Evolutionary conservation across 1,139 yeast genomes (phyloP).

Genomic region (Nakaseomyces sp.): DNA sequence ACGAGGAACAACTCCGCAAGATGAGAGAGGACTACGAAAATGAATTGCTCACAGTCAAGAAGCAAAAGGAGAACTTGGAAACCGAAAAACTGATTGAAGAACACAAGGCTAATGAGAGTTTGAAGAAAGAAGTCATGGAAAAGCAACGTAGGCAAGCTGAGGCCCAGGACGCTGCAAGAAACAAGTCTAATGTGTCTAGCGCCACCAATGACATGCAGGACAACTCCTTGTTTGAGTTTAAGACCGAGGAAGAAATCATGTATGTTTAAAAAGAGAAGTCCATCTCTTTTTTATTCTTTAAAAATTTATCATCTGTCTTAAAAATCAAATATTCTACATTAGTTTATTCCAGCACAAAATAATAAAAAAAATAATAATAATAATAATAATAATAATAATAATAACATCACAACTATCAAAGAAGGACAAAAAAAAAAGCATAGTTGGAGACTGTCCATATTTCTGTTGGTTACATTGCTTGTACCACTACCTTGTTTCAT

Average conservation of each 20-base stretch:
- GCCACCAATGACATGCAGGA: slow-evolving; percentile 7
- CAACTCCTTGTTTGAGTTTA: slow-evolving; percentile 23
- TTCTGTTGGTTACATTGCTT: no score
- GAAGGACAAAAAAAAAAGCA: neutral
- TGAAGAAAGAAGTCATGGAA: slow-evolving; percentile 10
- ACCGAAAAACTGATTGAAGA: slow-evolving; percentile 12
- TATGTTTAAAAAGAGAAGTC: slow-evolving; percentile 9
- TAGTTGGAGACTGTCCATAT: no score
- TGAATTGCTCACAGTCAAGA: slow-evolving; percentile 11
- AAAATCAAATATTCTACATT: neutral
- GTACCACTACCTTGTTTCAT: no score
- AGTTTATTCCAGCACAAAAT: neutral
- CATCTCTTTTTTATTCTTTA: neutral
- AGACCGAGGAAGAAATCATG: slow-evolving; percentile 24
- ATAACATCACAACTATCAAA: no score
- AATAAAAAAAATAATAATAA: neutral
- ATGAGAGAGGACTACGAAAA: slow-evolving; percentile 17
- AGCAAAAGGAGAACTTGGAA: slow-evolving; percentile 11
- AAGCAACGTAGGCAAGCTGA: slow-evolving; percentile 14
- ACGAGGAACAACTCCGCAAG: slow-evolving; percentile 19
- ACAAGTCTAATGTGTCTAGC: neutral
- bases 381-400: no score
- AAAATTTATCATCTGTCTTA: neutral
- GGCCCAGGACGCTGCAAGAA: slow-evolving; percentile 13
- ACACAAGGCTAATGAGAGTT: slow-evolving; percentile 10